phyloP scores from a whole-genome alignment of 2,329 filamentous ascomycete species.

The Gremmenia infestans region DNA sequence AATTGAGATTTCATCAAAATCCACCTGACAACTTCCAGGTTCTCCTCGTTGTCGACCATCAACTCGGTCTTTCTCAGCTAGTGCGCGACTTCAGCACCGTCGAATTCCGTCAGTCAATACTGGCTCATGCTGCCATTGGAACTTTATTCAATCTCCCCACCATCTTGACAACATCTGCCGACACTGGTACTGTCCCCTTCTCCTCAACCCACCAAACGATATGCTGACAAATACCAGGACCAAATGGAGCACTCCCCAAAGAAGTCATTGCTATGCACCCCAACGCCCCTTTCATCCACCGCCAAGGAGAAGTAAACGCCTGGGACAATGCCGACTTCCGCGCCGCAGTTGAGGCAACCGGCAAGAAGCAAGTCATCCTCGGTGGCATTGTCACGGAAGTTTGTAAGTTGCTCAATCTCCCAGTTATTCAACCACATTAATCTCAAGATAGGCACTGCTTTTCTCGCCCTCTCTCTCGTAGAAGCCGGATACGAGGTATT shows the following conservation, averaged over 20 bases:
- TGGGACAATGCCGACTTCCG: slow-evolving; percentile 71
- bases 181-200: slow-evolving; percentile 37
- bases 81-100: slow-evolving; percentile 63
- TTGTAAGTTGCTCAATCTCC: slow-evolving; percentile 39
- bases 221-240: slow-evolving; percentile 39
- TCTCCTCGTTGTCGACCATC: slow-evolving; percentile 55
- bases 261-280: slow-evolving; percentile 66
- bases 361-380: slow-evolving; percentile 65
- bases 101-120: slow-evolving; percentile 61
- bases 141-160: slow-evolving; percentile 64
- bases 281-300: slow-evolving; percentile 57
- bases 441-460: slow-evolving; percentile 50
- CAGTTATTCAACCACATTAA: not conserved
- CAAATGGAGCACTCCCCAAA: slow-evolving; percentile 66
- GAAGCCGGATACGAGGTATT: slow-evolving; percentile 69
- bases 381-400: slow-evolving; percentile 72
- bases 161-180: slow-evolving; percentile 65
- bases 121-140: slow-evolving; percentile 62
- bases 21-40: slow-evolving; percentile 31
- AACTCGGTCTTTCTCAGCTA: slow-evolving; percentile 52
- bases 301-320: slow-evolving; percentile 69
- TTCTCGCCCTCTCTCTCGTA: slow-evolving; percentile 66
- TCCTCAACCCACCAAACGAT: not conserved
- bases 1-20: not conserved
- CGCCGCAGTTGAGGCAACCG: slow-evolving; percentile 57